Evolutionary conservation across 495 filamentous ascomycete species (phyloP).

Genomic region (Lepraria neglecta): DNA sequence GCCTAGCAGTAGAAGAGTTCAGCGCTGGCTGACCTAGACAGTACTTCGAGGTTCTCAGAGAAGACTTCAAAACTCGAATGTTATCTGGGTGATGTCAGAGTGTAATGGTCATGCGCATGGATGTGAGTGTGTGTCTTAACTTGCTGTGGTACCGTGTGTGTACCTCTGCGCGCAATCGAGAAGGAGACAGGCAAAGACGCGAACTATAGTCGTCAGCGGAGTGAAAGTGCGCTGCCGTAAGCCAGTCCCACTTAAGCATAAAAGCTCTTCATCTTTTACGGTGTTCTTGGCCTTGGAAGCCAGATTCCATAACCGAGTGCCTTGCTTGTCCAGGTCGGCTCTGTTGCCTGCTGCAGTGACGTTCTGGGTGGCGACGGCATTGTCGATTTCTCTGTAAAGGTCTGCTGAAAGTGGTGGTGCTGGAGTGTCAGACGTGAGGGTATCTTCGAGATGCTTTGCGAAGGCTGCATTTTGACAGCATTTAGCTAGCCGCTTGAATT

Average conservation of each 20-base stretch:
- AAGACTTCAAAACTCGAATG: slow-evolving; percentile 56
- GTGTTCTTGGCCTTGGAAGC: slow-evolving; percentile 46
- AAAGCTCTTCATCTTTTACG: slow-evolving; percentile 18
- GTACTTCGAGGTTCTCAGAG: slow-evolving; percentile 56
- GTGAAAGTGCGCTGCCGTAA: background rate
- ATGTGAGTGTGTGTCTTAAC: slow-evolving; percentile 5
- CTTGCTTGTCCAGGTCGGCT: slow-evolving; percentile 46
- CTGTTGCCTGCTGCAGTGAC: slow-evolving; percentile 12
- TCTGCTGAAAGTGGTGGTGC: slow-evolving; percentile 5
- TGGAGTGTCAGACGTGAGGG: slow-evolving; percentile 19
- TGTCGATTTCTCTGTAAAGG: slow-evolving; percentile 20
- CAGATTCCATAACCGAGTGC: slow-evolving; percentile 61
- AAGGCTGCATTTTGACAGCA: slow-evolving; percentile 27
- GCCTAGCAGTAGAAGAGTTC: background rate
- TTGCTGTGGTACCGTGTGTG: slow-evolving; percentile 15
- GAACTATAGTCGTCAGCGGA: slow-evolving; percentile 34
- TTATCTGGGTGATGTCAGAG: slow-evolving; percentile 33
- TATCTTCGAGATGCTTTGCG: slow-evolving; percentile 30
- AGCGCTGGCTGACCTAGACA: slow-evolving; percentile 53
- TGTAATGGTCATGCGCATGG: background rate
- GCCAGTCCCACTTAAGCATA: slow-evolving; percentile 26
- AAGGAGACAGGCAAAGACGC: slow-evolving; percentile 64
- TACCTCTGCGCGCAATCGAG: slow-evolving; percentile 52
- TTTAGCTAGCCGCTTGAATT: background rate
- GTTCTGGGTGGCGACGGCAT: slow-evolving; percentile 4